Evolutionary conservation across 805 yeast species (phyloP), one percentile per base, ranked within the genome.

Genomic region (Cyberlindnera lachancei): DNA sequence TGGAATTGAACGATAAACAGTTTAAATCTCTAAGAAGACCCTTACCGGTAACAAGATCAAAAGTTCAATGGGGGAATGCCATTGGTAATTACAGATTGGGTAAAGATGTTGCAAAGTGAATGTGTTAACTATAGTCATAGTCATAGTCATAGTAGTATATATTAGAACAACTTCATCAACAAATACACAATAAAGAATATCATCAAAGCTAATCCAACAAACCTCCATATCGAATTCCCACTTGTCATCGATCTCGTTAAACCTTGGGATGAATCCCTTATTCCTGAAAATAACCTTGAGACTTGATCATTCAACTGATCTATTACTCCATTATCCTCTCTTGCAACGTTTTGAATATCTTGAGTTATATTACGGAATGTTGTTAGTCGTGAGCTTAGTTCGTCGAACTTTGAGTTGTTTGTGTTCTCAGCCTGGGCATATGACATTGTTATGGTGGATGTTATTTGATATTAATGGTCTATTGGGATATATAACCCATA

Each of bases 1-100:
- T 8, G 24, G 13, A 73, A 18, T 67, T 90, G 52, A 90, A 90
- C 56, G 94, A 86, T 42, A 68, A 68, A 33, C 72, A 76, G 41
- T 90, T 92, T 64, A 92, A 90, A 60, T 70, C 71, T 38, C 68
- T 90, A 46, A 74, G 98, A 61, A 79, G 98, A 58, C 85, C 85
- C 55, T 66, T 90, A 41, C 98, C 98, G 7, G 79, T 90, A 15
- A 90, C 95, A 15, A 72, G 96, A 53, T 73, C 95, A 13, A 87
- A 82, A 55, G 80, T 90, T 49, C 84, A 10, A 19, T 19, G 21
- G 21, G 21, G 21, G 21, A 19, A 7, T 19, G 10, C 21, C 21
- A 7, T 19, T 7, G 21, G 94, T 13, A 19, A 7, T 19, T 10
- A 19, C 21, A 19, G 21, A 50, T 64, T 90, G 27, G 97, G 97